A percentile compares a stretch with the other conserved stretches of the same genome.
Evolutionary conservation across 2,329 filamentous ascomycete genomes (phyloP).

Genomic region (Xylaria arbuscula): DNA sequence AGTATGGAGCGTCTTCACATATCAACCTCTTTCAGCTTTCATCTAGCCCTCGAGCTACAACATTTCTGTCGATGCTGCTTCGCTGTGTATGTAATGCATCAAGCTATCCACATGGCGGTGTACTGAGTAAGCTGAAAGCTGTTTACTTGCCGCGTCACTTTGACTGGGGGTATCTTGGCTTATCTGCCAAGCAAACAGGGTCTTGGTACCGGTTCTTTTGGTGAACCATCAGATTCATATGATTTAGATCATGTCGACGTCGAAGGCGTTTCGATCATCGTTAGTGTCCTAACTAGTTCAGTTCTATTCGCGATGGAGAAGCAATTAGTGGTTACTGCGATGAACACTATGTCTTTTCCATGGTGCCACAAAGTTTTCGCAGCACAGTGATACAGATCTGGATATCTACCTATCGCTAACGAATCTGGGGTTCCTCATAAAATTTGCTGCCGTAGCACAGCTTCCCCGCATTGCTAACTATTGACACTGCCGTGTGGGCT

Average conservation of each 20-base stretch:
- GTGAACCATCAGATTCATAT: not conserved
- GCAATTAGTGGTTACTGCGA: not conserved
- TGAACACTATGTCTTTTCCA: not conserved
- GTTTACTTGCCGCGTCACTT: not conserved
- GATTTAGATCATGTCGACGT: not conserved
- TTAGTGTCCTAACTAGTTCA: not conserved
- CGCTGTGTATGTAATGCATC: not conserved
- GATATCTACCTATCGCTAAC: conserved; percentile 12
- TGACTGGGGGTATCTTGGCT: not conserved
- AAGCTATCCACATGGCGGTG: conserved; percentile 23
- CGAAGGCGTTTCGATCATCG: not conserved
- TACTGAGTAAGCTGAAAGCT: conserved; percentile 18
- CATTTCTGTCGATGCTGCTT: not conserved
- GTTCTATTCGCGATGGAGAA: not conserved
- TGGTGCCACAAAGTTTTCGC: not conserved
- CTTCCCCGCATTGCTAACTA: conserved; percentile 38
- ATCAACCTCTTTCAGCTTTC: not conserved
- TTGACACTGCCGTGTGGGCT: conserved; percentile 40
- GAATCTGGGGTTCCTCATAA: not conserved
- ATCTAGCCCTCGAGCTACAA: not conserved
- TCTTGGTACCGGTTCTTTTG: conserved; percentile 7
- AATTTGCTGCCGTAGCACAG: conserved; percentile 19
- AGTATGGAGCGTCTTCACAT: not conserved
- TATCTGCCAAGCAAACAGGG: conserved; percentile 22
- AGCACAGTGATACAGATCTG: not conserved